Evolutionary conservation across 805 yeast genomes (phyloP), one percentile per base, ranked within the genome.

Genomic region (Dipodascopsis uninucleata): DNA sequence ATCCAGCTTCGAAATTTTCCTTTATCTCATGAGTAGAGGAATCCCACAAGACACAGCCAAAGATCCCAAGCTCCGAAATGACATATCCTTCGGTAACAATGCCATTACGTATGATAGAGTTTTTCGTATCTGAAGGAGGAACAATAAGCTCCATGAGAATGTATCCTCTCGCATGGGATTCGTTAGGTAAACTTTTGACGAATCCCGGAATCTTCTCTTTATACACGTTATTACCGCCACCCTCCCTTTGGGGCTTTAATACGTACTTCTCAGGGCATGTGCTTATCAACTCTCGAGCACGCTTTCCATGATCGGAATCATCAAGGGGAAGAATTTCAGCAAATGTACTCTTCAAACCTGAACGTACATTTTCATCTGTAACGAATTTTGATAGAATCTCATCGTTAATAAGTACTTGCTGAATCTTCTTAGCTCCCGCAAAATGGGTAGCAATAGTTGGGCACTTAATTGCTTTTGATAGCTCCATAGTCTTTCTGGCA

Each of bases 221-320:
- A 66, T 93, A 93, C 43, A 93, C 77, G 62, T 93, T 93, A 64
- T 93, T 88, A 16, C 98, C 98, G 36, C 99, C 99, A 31, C 99
- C 99, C 70, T 93, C 99, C 69, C 99, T 77, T 66, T 93, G 98
- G 3, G 99, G 99, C 61, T 93, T 93, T 57, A 93, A 72, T 1
- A 93, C 99, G 62, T 71, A 93, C 20, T 74, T 71, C 42, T 77
- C 78, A 0, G 96, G 90, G 4, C 32, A 17, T 18, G 44, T 39
- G 18, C 29, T 24, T 21, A 52, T 49, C 25, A 56, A 26, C 31
- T 43, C 31, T 8, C 57, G 41, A n/a, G 57, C 60, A 8, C 43
- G 39, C 22, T 41, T 14, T 9, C 61, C 58, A 6, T 36, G 35
- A 7, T 29, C 16, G 52, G 50, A 0, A 86, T 70, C 43, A 63